Conservation (phyloP, 2,329 filamentous ascomycete genomes). For the Eutypa lata region DNA sequence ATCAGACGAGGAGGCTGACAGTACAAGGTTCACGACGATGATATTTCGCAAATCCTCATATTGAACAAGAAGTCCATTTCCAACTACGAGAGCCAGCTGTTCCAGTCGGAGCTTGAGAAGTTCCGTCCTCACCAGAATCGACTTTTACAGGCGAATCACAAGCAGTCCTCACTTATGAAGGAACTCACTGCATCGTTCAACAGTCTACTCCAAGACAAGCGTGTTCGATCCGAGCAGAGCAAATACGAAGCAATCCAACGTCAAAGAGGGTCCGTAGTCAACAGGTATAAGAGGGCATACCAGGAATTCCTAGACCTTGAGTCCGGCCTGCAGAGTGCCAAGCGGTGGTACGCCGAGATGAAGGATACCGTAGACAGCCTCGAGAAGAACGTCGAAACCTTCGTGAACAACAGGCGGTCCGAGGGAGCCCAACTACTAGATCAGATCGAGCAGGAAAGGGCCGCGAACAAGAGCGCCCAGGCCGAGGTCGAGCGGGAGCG, state of each 20-base stretch:
- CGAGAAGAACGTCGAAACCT: constrained; percentile 93
- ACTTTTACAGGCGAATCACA: constrained; percentile 89
- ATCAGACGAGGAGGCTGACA: constrained; percentile 18
- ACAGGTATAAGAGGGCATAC: constrained; percentile 85
- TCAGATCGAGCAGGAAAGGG: constrained; percentile 79
- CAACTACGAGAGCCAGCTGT: constrained; percentile 87
- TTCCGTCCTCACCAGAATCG: constrained; percentile 91
- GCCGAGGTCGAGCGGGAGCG: constrained; percentile 85
- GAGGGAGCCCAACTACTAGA: constrained; percentile 88
- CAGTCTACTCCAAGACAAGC: constrained; percentile 85
- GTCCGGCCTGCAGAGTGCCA: constrained; percentile 81
- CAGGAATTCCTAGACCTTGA: constrained; percentile 89
- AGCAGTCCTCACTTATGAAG: constrained; percentile 91
- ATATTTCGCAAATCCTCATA: constrained; percentile 96
- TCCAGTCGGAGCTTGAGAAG: constrained; percentile 96
- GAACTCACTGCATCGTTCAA: constrained; percentile 88
- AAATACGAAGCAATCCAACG: constrained; percentile 89
- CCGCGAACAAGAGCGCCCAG: constrained; percentile 54
- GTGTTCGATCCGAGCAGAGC: constrained; percentile 88
- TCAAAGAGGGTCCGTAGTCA: constrained; percentile 76
- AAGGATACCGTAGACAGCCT: constrained; percentile 88
- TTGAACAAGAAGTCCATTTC: constrained; percentile 96
- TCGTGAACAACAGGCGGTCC: constrained; percentile 88
- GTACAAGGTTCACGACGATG: constrained; percentile 84
- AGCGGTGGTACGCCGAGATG: constrained; percentile 95